These are phyloP conservation scores for Teratosphaeria nubilosa DNA, from an alignment of 2,329 filamentous ascomycete species.

Conservation along the genomic window DNA sequence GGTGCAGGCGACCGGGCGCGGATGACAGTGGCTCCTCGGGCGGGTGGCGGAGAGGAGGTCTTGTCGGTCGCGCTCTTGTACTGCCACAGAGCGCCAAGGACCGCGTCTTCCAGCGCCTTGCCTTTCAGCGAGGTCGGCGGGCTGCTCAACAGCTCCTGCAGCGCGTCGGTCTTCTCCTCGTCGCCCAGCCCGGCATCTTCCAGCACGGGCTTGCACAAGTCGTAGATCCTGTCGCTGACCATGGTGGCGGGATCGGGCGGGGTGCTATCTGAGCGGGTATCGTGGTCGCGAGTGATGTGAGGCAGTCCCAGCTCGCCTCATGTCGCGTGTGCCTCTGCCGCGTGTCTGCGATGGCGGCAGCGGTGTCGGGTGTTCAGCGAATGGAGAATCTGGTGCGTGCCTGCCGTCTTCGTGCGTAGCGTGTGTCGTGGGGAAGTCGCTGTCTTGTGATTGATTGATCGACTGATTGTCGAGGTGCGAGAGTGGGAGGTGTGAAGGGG, in stretches of 20 bases:
- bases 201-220: constrained; percentile 79
- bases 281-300: neutral
- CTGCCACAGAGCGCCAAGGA: constrained; percentile 84
- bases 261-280: neutral
- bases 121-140: constrained; percentile 63
- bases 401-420: neutral
- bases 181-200: constrained; percentile 76
- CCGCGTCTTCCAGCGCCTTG: constrained; percentile 72
- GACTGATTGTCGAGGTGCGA: neutral
- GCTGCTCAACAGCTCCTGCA: constrained; percentile 75
- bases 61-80: constrained; percentile 54
- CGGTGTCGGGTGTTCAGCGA: neutral
- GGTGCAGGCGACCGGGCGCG: constrained; percentile 85
- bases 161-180: constrained; percentile 86
- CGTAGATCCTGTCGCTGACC: constrained; percentile 88
- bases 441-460: no score
- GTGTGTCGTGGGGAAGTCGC: neutral
- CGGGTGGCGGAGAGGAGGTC: constrained; percentile 66
- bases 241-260: constrained; percentile 41
- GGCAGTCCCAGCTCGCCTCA: constrained; percentile 1
- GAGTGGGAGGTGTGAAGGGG: neutral
- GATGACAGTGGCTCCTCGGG: constrained; percentile 68
- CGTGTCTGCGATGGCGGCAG: neutral
- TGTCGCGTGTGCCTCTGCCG: neutral
- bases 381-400: neutral